Evolutionary conservation across 495 filamentous ascomycete species (phyloP), one percentile per base, ranked within the genome.

Genomic region (Thermochaetoides thermophila): DNA sequence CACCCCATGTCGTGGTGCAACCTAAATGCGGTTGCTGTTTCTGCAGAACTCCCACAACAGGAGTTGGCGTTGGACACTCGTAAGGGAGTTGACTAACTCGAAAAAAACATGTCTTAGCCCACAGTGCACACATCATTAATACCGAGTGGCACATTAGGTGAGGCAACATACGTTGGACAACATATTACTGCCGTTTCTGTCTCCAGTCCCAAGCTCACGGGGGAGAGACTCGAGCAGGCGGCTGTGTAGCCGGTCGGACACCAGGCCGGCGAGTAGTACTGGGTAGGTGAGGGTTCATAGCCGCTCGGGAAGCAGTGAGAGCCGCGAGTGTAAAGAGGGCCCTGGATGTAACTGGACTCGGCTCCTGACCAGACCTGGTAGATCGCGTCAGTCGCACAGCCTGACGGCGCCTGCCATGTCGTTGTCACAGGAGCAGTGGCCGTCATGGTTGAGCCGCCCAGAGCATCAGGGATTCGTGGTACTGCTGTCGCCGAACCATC

Each of bases 221-320:
- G 29, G 8, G 38, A 19, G 13, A 43, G 9, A 14, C 34, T 49
- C 15, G 46, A 40, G 27, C 52, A 55, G 29, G 49, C 52, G 7
- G 44, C 26, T 7, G 52, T 55, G 35, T 55, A 55, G 5, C 49
- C 52, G 17, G 29, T 11, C 9, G 52, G 52, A 28, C 52, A 55
- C 27, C 35, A 42, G 4, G 42, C 52, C 17, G 52, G 49, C 19
- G 49, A 53, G 44, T 53, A 55, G 38, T 55, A 55, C 14, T 46
- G 40, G 7, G 44, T 32, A 25, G 51, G 46, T 16, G 37, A 36
- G 7, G 47, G 33, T 28, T 53, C 38, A 30, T 55, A 55, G 4
- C 38, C 44, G 14, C 17, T 39, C 2, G 52, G 52, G 19, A 46
- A 55, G 32, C 52, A 55, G 12, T 39, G 32, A 5, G 41, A 43